Base-by-base conservation (phyloP, 345 rosid genomes). In the Bretschneidera sinensis region DNA sequence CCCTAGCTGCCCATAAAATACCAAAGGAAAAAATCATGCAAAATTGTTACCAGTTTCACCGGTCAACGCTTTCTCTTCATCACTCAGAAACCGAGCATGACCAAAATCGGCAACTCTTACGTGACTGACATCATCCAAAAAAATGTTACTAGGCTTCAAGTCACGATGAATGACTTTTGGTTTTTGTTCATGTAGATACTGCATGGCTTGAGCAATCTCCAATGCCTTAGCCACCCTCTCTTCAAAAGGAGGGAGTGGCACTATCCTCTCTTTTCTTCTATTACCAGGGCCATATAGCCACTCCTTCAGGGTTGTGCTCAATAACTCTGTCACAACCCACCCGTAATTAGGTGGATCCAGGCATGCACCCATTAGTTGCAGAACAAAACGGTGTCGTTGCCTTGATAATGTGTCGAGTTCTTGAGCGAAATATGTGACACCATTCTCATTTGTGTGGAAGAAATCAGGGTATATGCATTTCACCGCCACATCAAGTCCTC, bases 131-230 rank as follows among this genome's bases (percentile, higher is more conserved):
- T 77, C 80, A 17, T 83, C 92, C 24, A 83, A 47, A n/a, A 85
- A 83, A 17, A 85, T 66, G 66, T 85, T 85, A 65, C 86, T 83
- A 9, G 85, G 88, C 64, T 85, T 85, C 70, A 85, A 73, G 59
- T 85, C 92, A 8, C 88, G 78, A 48, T 81, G 88, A n/a, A 79
- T 48, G n/a, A 85, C 71, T 70, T 67, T 79, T 0, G 92, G 88
- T 31, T 63, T 76, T 55, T 85, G 92, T 58, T 76, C 83, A 63
- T 85, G 92, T 16, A 85, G 77, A 17, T 85, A 79, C 39, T 83
- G 86, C 86, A 85, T 81, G 8, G 81, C 88, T 57, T 77, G 86
- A 18, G 92, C 73, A 22, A 81, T 85, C 73, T 85, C 88, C 72
- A 79, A 5, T 0, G 86, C 85, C 60, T 45, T 72, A 1, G 16